Evolutionary conservation across 2,329 filamentous ascomycete genomes (phyloP).

Genomic region (Colletotrichum chrysophilum): DNA sequence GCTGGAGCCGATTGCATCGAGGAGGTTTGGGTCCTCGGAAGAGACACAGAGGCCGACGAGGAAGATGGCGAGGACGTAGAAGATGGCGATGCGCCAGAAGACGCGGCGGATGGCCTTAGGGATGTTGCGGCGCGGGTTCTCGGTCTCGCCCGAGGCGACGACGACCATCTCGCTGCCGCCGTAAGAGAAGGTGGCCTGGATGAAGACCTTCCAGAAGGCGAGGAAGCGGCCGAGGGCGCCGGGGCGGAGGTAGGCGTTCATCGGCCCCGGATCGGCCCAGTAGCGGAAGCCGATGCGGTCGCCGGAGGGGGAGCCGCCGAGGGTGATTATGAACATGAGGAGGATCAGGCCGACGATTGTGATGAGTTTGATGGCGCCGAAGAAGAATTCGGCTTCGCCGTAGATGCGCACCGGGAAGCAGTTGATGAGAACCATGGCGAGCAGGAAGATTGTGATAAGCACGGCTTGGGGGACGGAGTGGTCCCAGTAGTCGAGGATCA

Average conservation of each 20-base stretch:
- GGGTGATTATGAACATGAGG: constrained; percentile 53
- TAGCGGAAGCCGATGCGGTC: constrained; percentile 51
- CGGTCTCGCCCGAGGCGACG: constrained; percentile 56
- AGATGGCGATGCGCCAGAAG: constrained; percentile 58
- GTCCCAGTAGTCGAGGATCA: constrained; percentile 52
- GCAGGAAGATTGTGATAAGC: constrained; percentile 42
- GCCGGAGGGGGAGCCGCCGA: constrained; percentile 48
- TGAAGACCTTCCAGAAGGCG: constrained; percentile 49
- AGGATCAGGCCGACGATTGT: constrained; percentile 55
- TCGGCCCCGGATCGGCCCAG: constrained; percentile 47
- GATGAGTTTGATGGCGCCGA: constrained; percentile 53
- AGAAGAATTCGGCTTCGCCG: constrained; percentile 59
- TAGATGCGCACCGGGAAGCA: constrained; percentile 48
- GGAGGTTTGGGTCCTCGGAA: constrained; percentile 45
- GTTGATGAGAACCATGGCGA: constrained; percentile 41
- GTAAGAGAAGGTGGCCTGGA: constrained; percentile 53
- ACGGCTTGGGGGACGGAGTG: constrained; percentile 30
- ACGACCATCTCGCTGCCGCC: constrained; percentile 57
- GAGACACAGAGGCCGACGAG: constrained; percentile 56
- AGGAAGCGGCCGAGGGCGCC: constrained; percentile 45
- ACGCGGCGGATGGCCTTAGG: constrained; percentile 58
- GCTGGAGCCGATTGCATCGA: constrained; percentile 28
- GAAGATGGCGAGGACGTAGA: constrained; percentile 58
- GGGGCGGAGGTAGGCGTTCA: constrained; percentile 43
- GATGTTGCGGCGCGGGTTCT: constrained; percentile 52